Percentiles rank a stretch among this genome's conserved stretches.
Conservation (phyloP, 2,329 filamentous ascomycete genomes). For the Seiridium cupressi region DNA sequence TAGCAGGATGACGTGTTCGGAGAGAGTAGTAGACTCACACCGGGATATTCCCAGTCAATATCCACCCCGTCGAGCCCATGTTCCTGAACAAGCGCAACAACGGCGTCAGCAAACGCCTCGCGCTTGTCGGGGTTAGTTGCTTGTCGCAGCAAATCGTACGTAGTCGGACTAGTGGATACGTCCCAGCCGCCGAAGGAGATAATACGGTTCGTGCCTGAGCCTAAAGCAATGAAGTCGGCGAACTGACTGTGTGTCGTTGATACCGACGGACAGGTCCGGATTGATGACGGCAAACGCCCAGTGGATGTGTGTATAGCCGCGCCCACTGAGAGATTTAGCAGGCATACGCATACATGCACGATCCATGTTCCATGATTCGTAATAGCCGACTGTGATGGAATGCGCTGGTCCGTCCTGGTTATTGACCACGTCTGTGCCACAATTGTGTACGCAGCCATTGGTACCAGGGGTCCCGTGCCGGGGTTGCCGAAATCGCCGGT, state of each 20-base stretch:
- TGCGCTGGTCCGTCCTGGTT: neutral
- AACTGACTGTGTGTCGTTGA: neutral
- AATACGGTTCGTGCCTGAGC: conserved; percentile 32
- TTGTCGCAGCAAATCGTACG: conserved; percentile 31
- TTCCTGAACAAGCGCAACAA: too few relatives aligned
- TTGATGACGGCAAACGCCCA: conserved; percentile 28
- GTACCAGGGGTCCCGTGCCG: neutral
- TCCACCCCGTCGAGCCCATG: conserved; percentile 16
- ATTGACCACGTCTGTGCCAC: conserved; percentile 14
- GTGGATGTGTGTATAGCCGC: conserved; percentile 20
- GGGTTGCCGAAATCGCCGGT: neutral
- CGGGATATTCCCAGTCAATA: conserved; percentile 11
- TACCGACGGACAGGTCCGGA: neutral
- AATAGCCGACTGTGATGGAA: conserved; percentile 13
- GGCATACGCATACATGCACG: conserved; percentile 15
- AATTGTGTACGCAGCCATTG: conserved; percentile 13
- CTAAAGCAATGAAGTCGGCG: conserved; percentile 20
- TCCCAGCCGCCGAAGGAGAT: conserved; percentile 42
- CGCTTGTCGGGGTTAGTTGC: conserved; percentile 26
- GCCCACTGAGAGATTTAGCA: conserved; percentile 11
- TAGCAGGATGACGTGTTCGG: too few relatives aligned
- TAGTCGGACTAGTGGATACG: conserved; percentile 32
- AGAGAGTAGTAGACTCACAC: too few relatives aligned
- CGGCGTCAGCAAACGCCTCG: conserved; percentile 31
- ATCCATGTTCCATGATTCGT: conserved; percentile 12